Base-by-base conservation (phyloP, 192 early-diverging fungal genomes). In the Rhizoclosmatium globosum region DNA sequence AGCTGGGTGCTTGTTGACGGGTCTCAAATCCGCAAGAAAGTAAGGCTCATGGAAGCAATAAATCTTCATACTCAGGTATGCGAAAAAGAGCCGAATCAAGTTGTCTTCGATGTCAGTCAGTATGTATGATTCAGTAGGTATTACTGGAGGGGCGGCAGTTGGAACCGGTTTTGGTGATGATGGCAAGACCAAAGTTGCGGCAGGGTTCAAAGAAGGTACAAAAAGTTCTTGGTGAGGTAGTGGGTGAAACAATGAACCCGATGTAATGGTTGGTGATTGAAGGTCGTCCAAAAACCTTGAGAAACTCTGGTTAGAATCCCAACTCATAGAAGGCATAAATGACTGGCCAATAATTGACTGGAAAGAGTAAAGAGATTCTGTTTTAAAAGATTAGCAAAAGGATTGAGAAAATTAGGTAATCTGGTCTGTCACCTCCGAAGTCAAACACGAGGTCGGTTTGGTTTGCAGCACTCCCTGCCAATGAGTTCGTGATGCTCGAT, bases 261-360 rank as follows among this genome's bases (percentile, higher is more conserved):
- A 53, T 7, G 70, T 9, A 21, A 72, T 2, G 17, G 41, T 23
- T 58, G 70, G 70, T n/a, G 70, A 57, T 19, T 15, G 17, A 23
- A 72, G 31, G 11, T 59, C 56, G 56, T 72, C 70, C 70, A 72
- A 58, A 50, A 72, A 58, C 7, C 42, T 72, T 17, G 70, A 58
- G 21, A 72, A 39, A 42, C 50, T 72, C 3, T 72, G 50, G 9
- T 15, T 19, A 15, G 47, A 19, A 21, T 72, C 56, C 70, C 70
- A 72, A 57, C 21, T 57, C 7, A 42, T 43, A n/a, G 70, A 13
- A 15, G 70, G 53, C n/a, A 72, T 38, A 41, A 72, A 72, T 9
- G 70, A 72, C 58, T 77, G 67, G 56, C 68, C 77, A 71, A 79
- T 69, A 43, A 79, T 79, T 53, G 77, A 79, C 47, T 79, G 68